Evolutionary conservation across 257 asterid genomes (phyloP), one percentile per base, ranked within the genome.

Genomic region (Solanum dulcamara): DNA sequence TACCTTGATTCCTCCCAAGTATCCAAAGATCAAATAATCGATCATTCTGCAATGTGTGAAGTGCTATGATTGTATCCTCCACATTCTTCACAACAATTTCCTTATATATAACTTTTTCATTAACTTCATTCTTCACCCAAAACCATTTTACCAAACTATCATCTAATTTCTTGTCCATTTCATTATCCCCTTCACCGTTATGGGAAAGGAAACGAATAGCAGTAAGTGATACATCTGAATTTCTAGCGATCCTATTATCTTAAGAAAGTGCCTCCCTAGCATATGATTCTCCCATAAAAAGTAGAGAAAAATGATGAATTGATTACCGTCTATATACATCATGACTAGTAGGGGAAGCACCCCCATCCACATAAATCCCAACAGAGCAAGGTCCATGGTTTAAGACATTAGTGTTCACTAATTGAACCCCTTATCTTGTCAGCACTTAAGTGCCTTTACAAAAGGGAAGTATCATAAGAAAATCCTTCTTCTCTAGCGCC

Each of bases 51-150:
- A 96, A 85, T 7, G 91, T 90, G 79, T 88, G 93, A 70, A 96
- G 90, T 26, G 94, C 94, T 17, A 95, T 92, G 2, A 93, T 59
- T 20, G 98, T 96, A 28, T 93, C 98, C 84, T 91, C 94, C 7
- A 97, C 99, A 50, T 93, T 93, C 74, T 59, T 89, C 86, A 94
- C 98, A 40, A 90, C 92, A 18, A 93, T 94, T 89, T 96, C 98
- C 79, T 91, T 81, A 83, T 96, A 96, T 37, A 85, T 84, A 18
- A 96, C 90, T 60, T 90, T 87, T 3, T 70, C 20, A 30, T 91
- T 93, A 12, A 89, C 90, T 87, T 94, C 98, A 24, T 93, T 90
- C 84, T 96, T 96, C 91, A 96, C 97, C 99, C 98, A 94, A 84
- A 96, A 96, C 92, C 94, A 90, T 5, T 95, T 94, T 62, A 96